Conservation (phyloP, 768 basidiomycete species). For the Leccinum longicurvipes region DNA sequence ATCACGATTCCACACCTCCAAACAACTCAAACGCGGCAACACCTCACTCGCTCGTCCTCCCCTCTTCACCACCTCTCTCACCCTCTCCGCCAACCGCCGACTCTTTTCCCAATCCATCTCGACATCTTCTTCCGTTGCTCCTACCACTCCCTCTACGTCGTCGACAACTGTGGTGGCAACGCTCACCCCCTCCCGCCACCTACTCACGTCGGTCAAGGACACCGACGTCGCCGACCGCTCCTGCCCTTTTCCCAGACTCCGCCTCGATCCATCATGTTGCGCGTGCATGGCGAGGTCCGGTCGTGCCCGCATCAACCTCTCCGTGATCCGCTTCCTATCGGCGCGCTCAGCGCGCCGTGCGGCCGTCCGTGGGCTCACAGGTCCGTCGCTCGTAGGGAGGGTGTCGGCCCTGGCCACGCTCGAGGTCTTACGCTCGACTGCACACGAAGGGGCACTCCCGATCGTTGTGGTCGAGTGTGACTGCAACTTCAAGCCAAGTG, state of each 20-base stretch:
- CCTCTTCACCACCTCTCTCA: slow-evolving; percentile 18
- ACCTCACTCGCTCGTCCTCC: slow-evolving; percentile 22
- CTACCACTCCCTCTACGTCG: no score
- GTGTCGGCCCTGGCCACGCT: background rate
- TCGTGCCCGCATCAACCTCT: slow-evolving; percentile 41
- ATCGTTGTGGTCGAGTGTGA: slow-evolving; percentile 7
- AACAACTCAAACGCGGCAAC: slow-evolving; percentile 27
- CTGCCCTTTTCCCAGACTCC: no score
- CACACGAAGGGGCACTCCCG: background rate
- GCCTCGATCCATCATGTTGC: background rate
- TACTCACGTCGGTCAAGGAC: no score
- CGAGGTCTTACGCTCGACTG: background rate
- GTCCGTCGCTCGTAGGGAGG: background rate
- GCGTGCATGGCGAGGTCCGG: slow-evolving; percentile 39
- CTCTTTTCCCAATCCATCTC: slow-evolving; percentile 30
- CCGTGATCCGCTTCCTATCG: slow-evolving; percentile 28
- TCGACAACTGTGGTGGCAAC: no score
- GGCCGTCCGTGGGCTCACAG: slow-evolving; percentile 18
- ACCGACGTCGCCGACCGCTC: background rate
- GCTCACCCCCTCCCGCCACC: no score
- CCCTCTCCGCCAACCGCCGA: slow-evolving; percentile 17
- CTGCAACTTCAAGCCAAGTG: background rate
- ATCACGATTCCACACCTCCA: slow-evolving; percentile 15
- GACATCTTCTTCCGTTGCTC: slow-evolving; percentile 5
- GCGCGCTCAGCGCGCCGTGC: slow-evolving; percentile 19